Evolutionary conservation across 2,329 filamentous ascomycete genomes (phyloP).

Genomic region (Ophiosphaerella korrae): DNA sequence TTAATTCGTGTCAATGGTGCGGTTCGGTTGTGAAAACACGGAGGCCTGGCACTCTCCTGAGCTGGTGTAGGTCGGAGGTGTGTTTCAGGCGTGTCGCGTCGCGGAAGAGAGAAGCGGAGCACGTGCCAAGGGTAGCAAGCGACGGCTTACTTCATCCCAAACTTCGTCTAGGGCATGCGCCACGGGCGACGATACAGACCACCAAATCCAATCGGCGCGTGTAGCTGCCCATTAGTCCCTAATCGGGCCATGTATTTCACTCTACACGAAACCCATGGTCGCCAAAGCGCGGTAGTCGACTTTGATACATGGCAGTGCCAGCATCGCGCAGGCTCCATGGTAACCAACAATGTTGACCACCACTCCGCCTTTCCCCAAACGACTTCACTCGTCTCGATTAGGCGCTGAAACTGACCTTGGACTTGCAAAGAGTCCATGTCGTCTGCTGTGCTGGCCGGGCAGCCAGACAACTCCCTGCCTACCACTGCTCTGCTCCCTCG

Average conservation of each 20-base stretch:
- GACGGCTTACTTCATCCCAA: slow-evolving; percentile 17
- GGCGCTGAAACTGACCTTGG: slow-evolving; percentile 33
- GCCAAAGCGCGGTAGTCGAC: slow-evolving; percentile 12
- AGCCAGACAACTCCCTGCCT: slow-evolving; percentile 29
- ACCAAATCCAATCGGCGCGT: slow-evolving; percentile 13
- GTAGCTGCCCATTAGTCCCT: too few species aligned
- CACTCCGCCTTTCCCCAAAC: slow-evolving; percentile 21
- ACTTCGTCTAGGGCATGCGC: slow-evolving; percentile 9
- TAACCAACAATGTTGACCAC: slow-evolving; percentile 14
- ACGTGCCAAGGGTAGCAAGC: slow-evolving; percentile 2
- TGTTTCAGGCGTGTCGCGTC: slow-evolving; percentile 33
- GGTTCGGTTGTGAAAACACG: slow-evolving; percentile 24
- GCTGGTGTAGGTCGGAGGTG: slow-evolving; percentile 24
- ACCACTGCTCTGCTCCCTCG: slow-evolving; percentile 11
- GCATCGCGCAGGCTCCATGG: neutral
- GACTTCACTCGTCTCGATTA: slow-evolving; percentile 28
- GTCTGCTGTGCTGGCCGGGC: slow-evolving; percentile 12
- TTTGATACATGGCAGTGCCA: slow-evolving; percentile 11
- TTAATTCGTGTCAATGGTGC: slow-evolving; percentile 28
- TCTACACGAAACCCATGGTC: neutral
- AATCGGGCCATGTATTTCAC: neutral
- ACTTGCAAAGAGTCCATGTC: slow-evolving; percentile 26
- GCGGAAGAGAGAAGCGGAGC: slow-evolving; percentile 18
- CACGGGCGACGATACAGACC: slow-evolving; percentile 7
- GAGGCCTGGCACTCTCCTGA: slow-evolving; percentile 25